A percentile compares a stretch with the other conserved stretches of the same genome.
Evolutionary conservation across 2,329 filamentous ascomycete species (phyloP).

Genomic region (Ophiostoma piceae): DNA sequence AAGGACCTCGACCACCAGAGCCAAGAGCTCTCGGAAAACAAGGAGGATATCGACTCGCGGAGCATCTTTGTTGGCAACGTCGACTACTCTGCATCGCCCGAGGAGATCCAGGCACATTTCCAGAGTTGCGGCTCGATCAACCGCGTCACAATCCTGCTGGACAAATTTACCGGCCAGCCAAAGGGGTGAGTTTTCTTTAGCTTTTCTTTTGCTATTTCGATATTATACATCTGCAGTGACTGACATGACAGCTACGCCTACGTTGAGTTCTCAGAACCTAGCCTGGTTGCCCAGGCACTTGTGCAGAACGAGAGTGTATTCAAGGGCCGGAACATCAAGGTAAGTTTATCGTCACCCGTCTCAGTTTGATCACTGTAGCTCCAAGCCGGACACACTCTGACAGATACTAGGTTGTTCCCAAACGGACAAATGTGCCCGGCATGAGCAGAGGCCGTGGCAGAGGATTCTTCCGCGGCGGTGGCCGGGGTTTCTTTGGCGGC

Average conservation of each 20-base stretch:
- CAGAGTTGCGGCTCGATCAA: conserved; percentile 97
- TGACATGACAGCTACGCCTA: conserved; percentile 79
- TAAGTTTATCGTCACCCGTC: not conserved
- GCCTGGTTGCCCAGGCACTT: conserved; percentile 83
- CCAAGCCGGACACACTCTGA: not conserved
- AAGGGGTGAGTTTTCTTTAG: conserved; percentile 67
- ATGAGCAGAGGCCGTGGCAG: conserved; percentile 74
- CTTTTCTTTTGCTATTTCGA: too few relatives aligned
- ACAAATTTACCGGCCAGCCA: conserved; percentile 98
- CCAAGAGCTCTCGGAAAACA: conserved; percentile 80
- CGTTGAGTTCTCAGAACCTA: conserved; percentile 95
- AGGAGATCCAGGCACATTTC: conserved; percentile 98
- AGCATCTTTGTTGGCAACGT: conserved; percentile 99
- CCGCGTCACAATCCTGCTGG: conserved; percentile 90
- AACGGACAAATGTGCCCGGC: conserved; percentile 93
- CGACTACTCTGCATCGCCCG: conserved; percentile 92
- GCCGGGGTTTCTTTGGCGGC: conserved; percentile 47
- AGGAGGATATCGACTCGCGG: conserved; percentile 89
- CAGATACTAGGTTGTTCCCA: conserved; percentile 60
- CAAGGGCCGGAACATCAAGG: conserved; percentile 88
- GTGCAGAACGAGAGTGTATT: conserved; percentile 96
- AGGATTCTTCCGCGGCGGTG: conserved; percentile 44
- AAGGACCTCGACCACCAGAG: conserved; percentile 77
- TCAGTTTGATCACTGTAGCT: too few relatives aligned
- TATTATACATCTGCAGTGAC: not conserved